Evolutionary conservation across 2,329 filamentous ascomycete species (phyloP).

Genomic region (Chaetomium strumarium): DNA sequence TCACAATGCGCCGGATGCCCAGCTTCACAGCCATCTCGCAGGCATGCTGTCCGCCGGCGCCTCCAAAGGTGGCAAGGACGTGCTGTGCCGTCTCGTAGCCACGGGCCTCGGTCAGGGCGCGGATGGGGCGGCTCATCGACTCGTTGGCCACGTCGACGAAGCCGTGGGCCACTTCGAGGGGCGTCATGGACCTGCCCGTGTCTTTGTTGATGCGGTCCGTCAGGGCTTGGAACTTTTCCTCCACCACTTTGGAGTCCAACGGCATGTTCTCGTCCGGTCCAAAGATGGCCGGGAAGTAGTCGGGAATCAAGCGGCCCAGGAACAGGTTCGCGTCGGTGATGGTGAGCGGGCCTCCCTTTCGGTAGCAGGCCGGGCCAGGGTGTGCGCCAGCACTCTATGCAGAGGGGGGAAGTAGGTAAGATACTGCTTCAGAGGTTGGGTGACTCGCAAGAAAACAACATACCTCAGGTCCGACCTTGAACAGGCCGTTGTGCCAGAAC

Average conservation of each 20-base stretch:
- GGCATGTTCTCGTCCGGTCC: conserved; percentile 81
- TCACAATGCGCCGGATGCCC: conserved; percentile 76
- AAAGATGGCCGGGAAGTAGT: conserved; percentile 95
- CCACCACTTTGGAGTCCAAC: conserved; percentile 69
- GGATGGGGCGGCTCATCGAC: conserved; percentile 84
- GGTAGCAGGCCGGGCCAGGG: conserved; percentile 84
- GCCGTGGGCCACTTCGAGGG: conserved; percentile 82
- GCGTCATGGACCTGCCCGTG: conserved; percentile 61
- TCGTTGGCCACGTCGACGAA: conserved; percentile 89
- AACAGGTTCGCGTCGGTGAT: conserved; percentile 93
- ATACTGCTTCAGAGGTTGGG: too few relatives aligned
- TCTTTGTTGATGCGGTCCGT: conserved; percentile 74
- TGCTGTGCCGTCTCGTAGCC: conserved; percentile 88
- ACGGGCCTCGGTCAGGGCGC: conserved; percentile 85
- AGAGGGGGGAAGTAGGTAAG: too few relatives aligned
- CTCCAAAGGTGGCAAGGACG: conserved; percentile 85
- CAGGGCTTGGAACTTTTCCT: conserved; percentile 67
- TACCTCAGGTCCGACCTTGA: conserved; percentile 87
- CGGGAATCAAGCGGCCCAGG: conserved; percentile 74
- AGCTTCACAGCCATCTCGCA: conserved; percentile 84
- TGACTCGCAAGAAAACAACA: too few relatives aligned
- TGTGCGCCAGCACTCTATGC: conserved; percentile 62
- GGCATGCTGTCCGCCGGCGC: conserved; percentile 85
- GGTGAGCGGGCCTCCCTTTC: conserved; percentile 81
- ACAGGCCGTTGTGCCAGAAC: conserved; percentile 84